A percentile compares a stretch with the other conserved stretches of the same genome.
Conservation (phyloP, 345 rosid species). For the Limnanthes douglasii region DNA sequence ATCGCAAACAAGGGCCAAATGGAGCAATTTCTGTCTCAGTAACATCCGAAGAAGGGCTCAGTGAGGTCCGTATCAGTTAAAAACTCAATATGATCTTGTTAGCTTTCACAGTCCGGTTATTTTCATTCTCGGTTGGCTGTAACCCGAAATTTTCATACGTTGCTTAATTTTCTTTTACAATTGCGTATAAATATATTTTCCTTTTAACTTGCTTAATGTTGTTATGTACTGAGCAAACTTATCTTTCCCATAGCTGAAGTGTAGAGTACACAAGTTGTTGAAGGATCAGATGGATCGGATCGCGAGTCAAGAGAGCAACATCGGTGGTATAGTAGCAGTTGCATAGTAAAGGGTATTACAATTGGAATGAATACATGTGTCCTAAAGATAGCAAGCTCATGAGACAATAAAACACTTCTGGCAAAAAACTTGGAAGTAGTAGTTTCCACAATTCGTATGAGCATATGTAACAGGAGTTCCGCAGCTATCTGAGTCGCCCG, state of each 20-base stretch:
- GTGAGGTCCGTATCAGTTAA: constrained; percentile 27
- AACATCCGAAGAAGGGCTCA: constrained; percentile 45
- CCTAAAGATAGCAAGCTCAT: too few species aligned
- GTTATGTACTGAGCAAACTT: constrained; percentile 3
- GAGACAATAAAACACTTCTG: neutral
- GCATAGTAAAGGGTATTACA: too few species aligned
- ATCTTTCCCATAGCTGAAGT: constrained; percentile 36
- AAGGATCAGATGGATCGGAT: constrained; percentile 43
- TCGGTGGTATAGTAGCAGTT: constrained; percentile 4
- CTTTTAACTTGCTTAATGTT: neutral
- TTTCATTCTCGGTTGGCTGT: constrained; percentile 1
- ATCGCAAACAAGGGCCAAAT: constrained; percentile 51
- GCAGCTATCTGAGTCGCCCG: too few species aligned
- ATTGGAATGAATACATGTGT: too few species aligned
- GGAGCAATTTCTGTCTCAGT: constrained; percentile 62
- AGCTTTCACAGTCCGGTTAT: neutral
- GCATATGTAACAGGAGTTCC: too few species aligned
- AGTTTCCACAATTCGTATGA: too few species aligned
- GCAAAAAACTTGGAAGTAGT: too few species aligned
- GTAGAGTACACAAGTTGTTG: constrained; percentile 35
- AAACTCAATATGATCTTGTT: neutral
- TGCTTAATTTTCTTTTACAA: neutral
- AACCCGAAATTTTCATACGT: neutral
- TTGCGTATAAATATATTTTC: constrained; percentile 1
- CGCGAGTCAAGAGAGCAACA: constrained; percentile 9